Evolutionary conservation across 345 rosid genomes (phyloP).

Genomic region (Linum lewisii): DNA sequence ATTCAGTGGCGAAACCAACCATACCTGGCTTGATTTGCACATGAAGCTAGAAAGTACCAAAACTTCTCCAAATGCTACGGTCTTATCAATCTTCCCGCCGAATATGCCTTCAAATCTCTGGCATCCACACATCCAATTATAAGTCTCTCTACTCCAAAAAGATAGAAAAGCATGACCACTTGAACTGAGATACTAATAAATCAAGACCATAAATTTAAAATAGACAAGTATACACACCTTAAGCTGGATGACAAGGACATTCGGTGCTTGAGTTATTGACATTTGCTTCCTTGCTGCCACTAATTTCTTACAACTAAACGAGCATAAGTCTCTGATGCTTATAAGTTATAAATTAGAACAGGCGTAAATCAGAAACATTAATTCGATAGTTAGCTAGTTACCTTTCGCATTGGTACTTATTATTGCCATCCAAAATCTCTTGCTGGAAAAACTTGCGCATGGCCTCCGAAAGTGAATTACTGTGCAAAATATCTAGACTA

Average conservation of each 20-base stretch:
- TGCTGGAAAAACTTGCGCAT: conserved; percentile 84
- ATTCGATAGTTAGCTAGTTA: conserved; percentile 21
- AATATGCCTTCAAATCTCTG: conserved; percentile 89
- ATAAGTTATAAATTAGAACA: neutral
- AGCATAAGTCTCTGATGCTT: conserved; percentile 17
- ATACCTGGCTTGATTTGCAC: conserved; percentile 83
- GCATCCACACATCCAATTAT: conserved; percentile 13
- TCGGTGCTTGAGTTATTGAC: conserved; percentile 83
- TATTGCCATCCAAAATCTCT: conserved; percentile 84
- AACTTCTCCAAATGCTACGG: conserved; percentile 67
- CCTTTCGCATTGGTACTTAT: conserved; percentile 88
- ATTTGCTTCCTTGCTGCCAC: conserved; percentile 93
- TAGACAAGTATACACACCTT: conserved; percentile 38
- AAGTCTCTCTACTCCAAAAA: conserved; percentile 8
- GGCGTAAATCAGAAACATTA: neutral
- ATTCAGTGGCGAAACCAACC: neutral
- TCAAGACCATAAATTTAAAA: conserved; percentile 6
- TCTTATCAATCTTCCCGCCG: conserved; percentile 82
- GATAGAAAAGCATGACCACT: conserved; percentile 4
- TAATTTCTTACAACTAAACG: conserved; percentile 85
- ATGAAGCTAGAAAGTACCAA: conserved; percentile 76
- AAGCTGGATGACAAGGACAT: conserved; percentile 83
- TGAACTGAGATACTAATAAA: neutral
- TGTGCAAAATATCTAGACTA: conserved; percentile 67
- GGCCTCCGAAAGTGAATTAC: conserved; percentile 64